phyloP scores from a whole-genome alignment of 352 stramenopile species.

The Blastocystis sp. region DNA sequence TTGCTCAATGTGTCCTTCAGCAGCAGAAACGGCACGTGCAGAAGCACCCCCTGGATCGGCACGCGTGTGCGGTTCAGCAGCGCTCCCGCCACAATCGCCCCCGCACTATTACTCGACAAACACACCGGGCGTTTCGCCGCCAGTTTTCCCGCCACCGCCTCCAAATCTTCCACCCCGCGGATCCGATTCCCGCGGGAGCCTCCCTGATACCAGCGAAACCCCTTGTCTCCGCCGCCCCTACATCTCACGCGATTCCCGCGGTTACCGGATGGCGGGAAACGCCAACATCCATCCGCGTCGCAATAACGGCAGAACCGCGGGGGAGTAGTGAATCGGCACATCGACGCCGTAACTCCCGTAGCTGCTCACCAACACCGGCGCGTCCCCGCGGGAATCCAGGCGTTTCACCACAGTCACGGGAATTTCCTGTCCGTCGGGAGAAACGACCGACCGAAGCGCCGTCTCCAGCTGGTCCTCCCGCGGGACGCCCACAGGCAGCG shows the following conservation, averaged over 20 bases:
- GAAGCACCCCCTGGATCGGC: not conserved
- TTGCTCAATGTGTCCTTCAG: constrained; percentile 25
- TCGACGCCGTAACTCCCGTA: constrained; percentile 49
- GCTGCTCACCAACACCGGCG: constrained; percentile 13
- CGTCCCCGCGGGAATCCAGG: not conserved
- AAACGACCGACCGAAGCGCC: not conserved
- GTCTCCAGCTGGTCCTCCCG: not conserved
- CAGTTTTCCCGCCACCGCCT: not conserved
- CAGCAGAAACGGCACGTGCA: constrained; percentile 44
- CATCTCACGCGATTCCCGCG: not conserved
- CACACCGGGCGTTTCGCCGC: not conserved
- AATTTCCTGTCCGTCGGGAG: not conserved
- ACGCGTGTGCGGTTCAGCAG: not conserved
- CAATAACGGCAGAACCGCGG: not conserved
- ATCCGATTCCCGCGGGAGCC: not conserved
- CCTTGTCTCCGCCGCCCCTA: constrained; percentile 48
- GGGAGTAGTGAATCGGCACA: constrained; percentile 20
- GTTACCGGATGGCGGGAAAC: constrained; percentile 11
- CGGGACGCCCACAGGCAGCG: not conserved
- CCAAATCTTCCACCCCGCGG: constrained; percentile 16
- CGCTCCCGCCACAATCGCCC: not conserved
- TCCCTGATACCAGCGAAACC: constrained; percentile 34
- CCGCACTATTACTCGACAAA: constrained; percentile 43
- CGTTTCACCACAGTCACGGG: not conserved
- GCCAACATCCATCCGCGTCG: constrained; percentile 9